Evolutionary conservation across 352 stramenopile genomes (phyloP), one percentile per base, ranked within the genome.

Genomic region (Phytophthora tentaculata): DNA sequence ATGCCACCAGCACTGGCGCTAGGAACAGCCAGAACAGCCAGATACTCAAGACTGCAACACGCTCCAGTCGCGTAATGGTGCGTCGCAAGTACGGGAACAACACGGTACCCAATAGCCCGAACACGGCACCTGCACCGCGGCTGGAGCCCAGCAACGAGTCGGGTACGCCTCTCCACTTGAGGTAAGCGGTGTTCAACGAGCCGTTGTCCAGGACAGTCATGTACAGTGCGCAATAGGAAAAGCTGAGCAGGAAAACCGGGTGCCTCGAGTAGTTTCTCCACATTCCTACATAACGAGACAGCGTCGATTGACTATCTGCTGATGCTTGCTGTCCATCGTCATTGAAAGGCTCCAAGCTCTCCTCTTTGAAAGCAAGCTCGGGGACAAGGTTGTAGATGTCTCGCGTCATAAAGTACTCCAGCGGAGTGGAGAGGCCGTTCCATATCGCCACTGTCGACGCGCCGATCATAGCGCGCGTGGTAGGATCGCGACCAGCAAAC

Each of bases 361-460:
- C 24, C 10, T 79, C 65, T 59, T 85, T 83, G 12, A 64, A 49
- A 0, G 74, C 76, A 28, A 94, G 71, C 37, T 80, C 64, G 2
- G 83, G 79, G 1, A 79, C 73, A 20, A 92, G 73, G 20, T 79
- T 66, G 69, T 93, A 94, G 23, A 91, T 80, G 20, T 93, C 81
- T 44, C 60, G 74, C 12, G 73, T 90, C 80, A 95, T 88, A 24
- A 79, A 77, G 59, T 92, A 92, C 67, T 96, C 87, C 3, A 96
- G 65, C 13, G 87, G 85, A 19, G 73, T 91, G 3, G 88, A 92
- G 12, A 94, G 59, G 7, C 87, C 53, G 45, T 96, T 96, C 87
- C 89, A 96, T n/a, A 92, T 78, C 14, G 70, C 84, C 3, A 96
- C 82, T 0, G 76, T 76, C 4, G 80, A 77, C 0, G 83, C 77